Evolutionary conservation across 2,329 filamentous ascomycete species (phyloP), one percentile per base, ranked within the genome.

Genomic region (Exophiala sp.): DNA sequence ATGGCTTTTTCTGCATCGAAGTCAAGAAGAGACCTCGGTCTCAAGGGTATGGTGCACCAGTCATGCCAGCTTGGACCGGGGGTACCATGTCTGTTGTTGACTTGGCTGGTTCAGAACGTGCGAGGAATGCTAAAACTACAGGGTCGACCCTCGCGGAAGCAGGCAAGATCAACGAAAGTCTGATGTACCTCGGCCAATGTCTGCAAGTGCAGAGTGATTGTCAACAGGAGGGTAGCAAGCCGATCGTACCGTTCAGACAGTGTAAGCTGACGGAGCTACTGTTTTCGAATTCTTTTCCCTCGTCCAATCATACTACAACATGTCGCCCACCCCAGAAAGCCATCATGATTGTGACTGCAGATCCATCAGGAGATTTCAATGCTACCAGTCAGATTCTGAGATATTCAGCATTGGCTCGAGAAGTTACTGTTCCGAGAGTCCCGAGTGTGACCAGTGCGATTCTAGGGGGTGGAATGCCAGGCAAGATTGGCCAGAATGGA

Each of bases 131-230:
- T 21, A 96, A 96, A 74, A 97, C 93, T 0, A 86, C 89, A 0
- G 93, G 93, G 10, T 83, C 88, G 2, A 96, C 91, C 0, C 78
- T 98, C 11, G 91, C 86, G 0, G 93, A 98, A 71, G 93, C 91
- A 29, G 93, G 93, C 46, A 97, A 97, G 71, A 98, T 98, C 66
- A 98, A 98, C 64, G 90, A 96, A 68, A 95, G 88, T 64, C 73
- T 98, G 64, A 98, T 98, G 93, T 97, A 96, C 65, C 78, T 98
- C 1, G 93, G 93, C 0, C 93, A 97, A 64, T 98, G 93, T 65
- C 78, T 98, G 61, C 91, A 97, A 65, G 91, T 95, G 77, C 91
- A 96, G 66, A 90, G 85, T 52, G 88, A 91, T 60, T 77, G 83
- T 24, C 82, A 83, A 37, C 58, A 59, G 27, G 83, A 76, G 56